phyloP scores from a whole-genome alignment of 805 yeast species.

The Kockiozyma suomiensis region DNA sequence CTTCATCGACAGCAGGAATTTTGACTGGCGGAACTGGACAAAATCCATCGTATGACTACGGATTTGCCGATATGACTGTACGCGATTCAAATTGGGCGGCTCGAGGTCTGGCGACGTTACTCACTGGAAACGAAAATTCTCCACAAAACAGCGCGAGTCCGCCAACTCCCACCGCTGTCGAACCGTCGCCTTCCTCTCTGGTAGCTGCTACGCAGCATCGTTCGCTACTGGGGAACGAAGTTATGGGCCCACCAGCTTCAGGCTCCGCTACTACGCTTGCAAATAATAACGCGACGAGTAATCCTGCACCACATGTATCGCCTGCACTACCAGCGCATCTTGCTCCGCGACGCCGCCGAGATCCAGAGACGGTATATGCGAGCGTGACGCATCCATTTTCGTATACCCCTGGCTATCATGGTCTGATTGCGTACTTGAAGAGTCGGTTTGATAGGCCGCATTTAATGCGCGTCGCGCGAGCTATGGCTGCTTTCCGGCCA shows the following conservation, averaged over 20 bases:
- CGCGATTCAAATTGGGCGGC: conserved; percentile 32
- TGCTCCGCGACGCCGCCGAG: conserved; percentile 26
- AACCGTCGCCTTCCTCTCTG: neutral
- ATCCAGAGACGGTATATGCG: conserved; percentile 55
- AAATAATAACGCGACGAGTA: neutral
- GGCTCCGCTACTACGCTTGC: neutral
- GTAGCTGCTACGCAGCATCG: neutral
- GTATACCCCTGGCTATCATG: conserved; percentile 89
- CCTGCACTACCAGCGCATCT: neutral
- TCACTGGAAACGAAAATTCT: conserved; percentile 26
- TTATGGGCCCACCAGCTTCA: conserved; percentile 6
- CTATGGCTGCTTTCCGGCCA: conserved; percentile 89
- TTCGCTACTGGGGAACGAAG: conserved; percentile 3
- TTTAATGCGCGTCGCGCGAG: conserved; percentile 78
- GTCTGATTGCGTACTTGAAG: conserved; percentile 70
- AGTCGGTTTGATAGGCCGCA: conserved; percentile 68
- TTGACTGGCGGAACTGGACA: neutral
- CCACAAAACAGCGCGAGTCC: conserved; percentile 29
- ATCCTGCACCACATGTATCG: conserved; percentile 3
- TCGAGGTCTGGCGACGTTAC: conserved; percentile 30
- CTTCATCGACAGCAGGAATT: conserved; percentile 19
- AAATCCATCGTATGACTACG: conserved; percentile 9
- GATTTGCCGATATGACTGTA: conserved; percentile 29
- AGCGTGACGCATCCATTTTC: conserved; percentile 75
- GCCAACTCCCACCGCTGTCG: conserved; percentile 27